Evolutionary conservation across 176 grass and related monocot species (phyloP).

Genomic region (Oryza meridionalis): DNA sequence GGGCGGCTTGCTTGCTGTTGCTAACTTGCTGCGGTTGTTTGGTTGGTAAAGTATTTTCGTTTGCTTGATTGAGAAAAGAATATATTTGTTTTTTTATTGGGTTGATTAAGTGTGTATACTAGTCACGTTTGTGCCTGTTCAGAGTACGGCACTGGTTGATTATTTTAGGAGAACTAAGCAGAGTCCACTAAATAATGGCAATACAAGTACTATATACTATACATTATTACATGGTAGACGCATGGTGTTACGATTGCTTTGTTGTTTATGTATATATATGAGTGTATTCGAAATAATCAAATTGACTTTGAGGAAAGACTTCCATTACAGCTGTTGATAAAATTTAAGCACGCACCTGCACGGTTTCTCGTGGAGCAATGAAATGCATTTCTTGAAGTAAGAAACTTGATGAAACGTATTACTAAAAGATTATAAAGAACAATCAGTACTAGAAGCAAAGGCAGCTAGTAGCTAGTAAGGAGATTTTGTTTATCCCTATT

Average conservation of each 20-base stretch:
- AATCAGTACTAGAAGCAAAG: too few species aligned
- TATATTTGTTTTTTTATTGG: not conserved
- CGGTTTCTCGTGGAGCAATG: too few species aligned
- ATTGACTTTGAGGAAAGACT: not conserved
- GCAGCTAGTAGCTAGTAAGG: too few species aligned
- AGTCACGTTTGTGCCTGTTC: not conserved
- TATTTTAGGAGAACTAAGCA: not conserved
- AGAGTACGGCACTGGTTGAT: not conserved
- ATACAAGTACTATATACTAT: not conserved
- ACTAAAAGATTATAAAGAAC: too few species aligned
- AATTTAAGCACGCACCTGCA: too few species aligned
- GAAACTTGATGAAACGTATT: too few species aligned
- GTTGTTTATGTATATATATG: not conserved
- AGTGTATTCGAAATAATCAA: not conserved
- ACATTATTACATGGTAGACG: not conserved
- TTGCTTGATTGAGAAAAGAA: slow-evolving; percentile 33
- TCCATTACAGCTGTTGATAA: not conserved
- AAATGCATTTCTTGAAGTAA: too few species aligned
- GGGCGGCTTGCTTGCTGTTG: not conserved
- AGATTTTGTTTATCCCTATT: too few species aligned
- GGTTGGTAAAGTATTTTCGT: not conserved
- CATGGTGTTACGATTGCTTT: not conserved
- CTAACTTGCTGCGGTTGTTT: slow-evolving; percentile 27
- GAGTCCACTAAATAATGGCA: not conserved
- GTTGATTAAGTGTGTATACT: not conserved